These are phyloP conservation scores for Gossypium bickii DNA, from an alignment of 345 rosid species.

Conservation along the genomic window DNA sequence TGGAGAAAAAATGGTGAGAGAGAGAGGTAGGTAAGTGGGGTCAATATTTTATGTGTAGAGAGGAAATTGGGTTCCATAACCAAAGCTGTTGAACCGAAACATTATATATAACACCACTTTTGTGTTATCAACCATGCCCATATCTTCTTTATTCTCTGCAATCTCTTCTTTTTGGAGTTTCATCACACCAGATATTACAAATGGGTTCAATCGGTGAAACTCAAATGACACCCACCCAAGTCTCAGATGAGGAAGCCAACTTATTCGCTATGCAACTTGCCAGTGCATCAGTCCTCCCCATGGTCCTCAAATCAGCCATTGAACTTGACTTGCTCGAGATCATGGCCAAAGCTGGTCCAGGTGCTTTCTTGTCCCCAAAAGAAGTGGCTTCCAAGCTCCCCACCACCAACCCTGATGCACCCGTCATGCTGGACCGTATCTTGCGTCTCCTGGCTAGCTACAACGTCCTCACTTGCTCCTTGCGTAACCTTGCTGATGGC, in stretches of 20 bases:
- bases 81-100: background rate
- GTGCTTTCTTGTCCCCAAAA: conserved; percentile 49
- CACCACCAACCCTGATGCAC: conserved; percentile 71
- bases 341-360: conserved; percentile 55
- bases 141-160: background rate
- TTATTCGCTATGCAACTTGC: conserved; percentile 71
- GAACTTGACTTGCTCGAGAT: conserved; percentile 88
- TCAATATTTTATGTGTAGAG: background rate
- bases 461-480: conserved; percentile 51
- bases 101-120: background rate
- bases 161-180: background rate
- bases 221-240: conserved; percentile 63
- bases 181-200: conserved; percentile 16
- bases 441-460: conserved; percentile 67
- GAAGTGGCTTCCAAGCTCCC: conserved; percentile 69
- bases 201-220: conserved; percentile 66
- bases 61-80: background rate
- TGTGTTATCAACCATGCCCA: background rate
- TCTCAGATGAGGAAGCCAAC: conserved; percentile 69
- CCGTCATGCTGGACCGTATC: conserved; percentile 70
- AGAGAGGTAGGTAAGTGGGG: background rate
- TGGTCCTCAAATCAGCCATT: conserved; percentile 80
- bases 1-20: background rate
- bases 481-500: conserved; percentile 37
- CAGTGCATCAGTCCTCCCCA: conserved; percentile 74